phyloP scores from a whole-genome alignment of 2,329 filamentous ascomycete genomes.

The Fusarium sp. region DNA sequence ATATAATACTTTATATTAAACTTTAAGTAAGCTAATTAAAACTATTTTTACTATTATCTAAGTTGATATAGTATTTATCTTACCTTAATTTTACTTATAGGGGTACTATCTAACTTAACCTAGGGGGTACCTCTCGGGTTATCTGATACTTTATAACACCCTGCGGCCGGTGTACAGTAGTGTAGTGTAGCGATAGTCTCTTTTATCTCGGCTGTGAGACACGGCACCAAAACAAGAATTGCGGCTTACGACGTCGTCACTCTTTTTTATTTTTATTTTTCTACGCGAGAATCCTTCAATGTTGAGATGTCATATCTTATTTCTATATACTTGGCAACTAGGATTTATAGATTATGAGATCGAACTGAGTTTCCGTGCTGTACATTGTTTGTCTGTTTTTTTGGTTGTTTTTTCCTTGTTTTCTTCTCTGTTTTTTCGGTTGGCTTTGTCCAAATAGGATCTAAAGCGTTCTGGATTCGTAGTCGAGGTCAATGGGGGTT shows the following conservation, averaged over 20 bases:
- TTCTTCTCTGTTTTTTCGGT: slow-evolving; percentile 7
- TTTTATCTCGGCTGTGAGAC: neutral
- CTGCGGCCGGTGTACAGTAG: neutral
- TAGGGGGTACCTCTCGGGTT: too few species aligned
- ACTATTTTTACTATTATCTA: too few species aligned
- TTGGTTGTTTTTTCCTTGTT: slow-evolving; percentile 1
- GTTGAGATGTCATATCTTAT: slow-evolving; percentile 1
- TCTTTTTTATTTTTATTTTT: neutral
- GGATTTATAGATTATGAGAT: slow-evolving; percentile 2
- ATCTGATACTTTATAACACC: too few species aligned
- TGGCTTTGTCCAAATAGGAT: slow-evolving; percentile 19
- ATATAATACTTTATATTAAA: too few species aligned
- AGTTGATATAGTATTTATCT: too few species aligned
- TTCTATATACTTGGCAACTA: neutral
- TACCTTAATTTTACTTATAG: too few species aligned
- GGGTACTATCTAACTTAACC: too few species aligned
- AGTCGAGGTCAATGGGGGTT: slow-evolving; percentile 5
- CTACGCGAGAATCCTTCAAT: neutral
- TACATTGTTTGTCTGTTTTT: slow-evolving; percentile 15
- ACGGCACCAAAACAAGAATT: neutral
- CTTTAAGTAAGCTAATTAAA: too few species aligned
- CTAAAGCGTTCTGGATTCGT: slow-evolving; percentile 17
- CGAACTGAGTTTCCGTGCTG: neutral
- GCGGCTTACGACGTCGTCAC: slow-evolving; percentile 19
- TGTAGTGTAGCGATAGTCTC: neutral